A percentile compares a stretch with the other conserved stretches of the same genome.
Conservation (phyloP, 2,329 filamentous ascomycete genomes). For the Alternaria infectoria region DNA sequence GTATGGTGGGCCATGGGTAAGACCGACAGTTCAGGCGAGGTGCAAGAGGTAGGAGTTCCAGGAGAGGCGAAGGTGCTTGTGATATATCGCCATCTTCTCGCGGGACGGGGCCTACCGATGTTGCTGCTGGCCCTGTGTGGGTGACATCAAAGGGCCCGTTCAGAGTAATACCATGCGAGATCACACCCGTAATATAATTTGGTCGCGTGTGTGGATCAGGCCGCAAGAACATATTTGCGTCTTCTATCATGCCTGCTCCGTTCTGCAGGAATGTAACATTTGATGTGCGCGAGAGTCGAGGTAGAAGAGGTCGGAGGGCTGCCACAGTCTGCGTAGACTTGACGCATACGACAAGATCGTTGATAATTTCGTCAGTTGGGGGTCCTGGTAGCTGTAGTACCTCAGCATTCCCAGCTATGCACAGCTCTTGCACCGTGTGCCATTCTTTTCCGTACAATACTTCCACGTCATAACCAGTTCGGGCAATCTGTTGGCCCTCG, state of each 20-base stretch:
- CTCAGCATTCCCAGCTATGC: not conserved
- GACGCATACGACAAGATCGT: conserved; percentile 14
- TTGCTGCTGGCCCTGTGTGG: conserved; percentile 2
- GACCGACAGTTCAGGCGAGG: not conserved
- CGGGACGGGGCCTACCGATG: conserved; percentile 1
- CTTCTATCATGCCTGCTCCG: conserved; percentile 7
- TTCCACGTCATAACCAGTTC: conserved; percentile 3
- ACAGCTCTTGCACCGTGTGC: not conserved
- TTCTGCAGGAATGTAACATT: conserved; percentile 9
- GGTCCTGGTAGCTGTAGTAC: not conserved
- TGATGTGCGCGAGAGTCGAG: not conserved
- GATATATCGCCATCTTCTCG: not conserved
- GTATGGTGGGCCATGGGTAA: not conserved
- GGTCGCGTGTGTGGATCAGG: not conserved
- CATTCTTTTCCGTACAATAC: not conserved
- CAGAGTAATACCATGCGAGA: conserved; percentile 5
- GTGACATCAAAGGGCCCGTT: conserved; percentile 6
- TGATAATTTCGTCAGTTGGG: not conserved
- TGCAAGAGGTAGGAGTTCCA: not conserved
- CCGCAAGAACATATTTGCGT: not conserved
- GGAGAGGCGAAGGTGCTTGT: not conserved
- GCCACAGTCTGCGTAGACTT: conserved; percentile 9
- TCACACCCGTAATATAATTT: conserved; percentile 2
- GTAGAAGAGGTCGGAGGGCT: conserved; percentile 7
- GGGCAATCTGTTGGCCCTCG: not conserved